Conservation (phyloP, 2,329 filamentous ascomycete species). For the Cladosporium halotolerans region DNA sequence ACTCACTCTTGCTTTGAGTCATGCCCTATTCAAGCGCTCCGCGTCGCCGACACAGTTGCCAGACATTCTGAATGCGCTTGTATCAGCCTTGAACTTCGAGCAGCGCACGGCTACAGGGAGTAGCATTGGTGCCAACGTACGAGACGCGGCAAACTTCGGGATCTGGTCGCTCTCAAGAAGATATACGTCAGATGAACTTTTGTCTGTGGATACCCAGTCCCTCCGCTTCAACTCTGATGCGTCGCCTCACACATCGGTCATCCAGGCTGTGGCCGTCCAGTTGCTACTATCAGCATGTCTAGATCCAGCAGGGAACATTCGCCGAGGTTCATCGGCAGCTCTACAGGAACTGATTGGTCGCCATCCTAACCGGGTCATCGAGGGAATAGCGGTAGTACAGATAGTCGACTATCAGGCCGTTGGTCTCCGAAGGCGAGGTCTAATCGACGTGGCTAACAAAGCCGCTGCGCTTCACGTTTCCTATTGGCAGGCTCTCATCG, state of each 20-base stretch:
- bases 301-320: conserved; percentile 87
- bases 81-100: conserved; percentile 80
- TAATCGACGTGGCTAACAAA: conserved; percentile 66
- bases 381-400: conserved; percentile 83
- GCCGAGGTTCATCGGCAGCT: conserved; percentile 85
- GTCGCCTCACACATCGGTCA: conserved; percentile 18
- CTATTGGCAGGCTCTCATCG: conserved; percentile 64
- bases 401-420: conserved; percentile 89
- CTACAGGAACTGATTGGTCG: conserved; percentile 89
- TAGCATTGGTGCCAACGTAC: conserved; percentile 80
- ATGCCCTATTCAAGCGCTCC: conserved; percentile 78
- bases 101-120: conserved; percentile 79
- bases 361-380: conserved; percentile 74
- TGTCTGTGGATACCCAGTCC: conserved; percentile 47
- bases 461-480: conserved; percentile 57
- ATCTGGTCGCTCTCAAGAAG: conserved; percentile 87
- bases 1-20: conserved; percentile 76
- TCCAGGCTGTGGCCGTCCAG: conserved; percentile 71
- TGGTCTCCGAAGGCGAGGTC: conserved; percentile 75
- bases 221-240: conserved; percentile 8
- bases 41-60: conserved; percentile 65
- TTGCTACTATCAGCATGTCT: conserved; percentile 75
- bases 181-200: conserved; percentile 74
- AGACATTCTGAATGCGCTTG: conserved; percentile 67
- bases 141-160: conserved; percentile 93